Evolutionary conservation across 345 rosid species (phyloP).

Genomic region (Balakata baccata): DNA sequence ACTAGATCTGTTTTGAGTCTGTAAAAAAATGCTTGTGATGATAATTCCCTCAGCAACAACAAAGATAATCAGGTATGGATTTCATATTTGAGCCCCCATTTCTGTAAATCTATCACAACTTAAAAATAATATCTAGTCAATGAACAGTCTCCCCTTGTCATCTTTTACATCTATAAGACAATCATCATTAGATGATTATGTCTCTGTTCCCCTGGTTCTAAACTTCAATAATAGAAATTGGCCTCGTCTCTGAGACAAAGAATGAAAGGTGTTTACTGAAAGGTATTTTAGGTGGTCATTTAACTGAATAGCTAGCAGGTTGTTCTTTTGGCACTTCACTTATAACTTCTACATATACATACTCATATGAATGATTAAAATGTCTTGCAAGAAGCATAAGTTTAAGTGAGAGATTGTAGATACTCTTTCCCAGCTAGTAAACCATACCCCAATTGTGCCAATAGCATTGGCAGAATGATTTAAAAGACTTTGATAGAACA

Average conservation of each 20-base stretch:
- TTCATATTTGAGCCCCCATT: background rate
- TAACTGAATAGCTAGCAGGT: background rate
- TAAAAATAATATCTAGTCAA: background rate
- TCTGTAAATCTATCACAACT: background rate
- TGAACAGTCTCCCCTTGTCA: background rate
- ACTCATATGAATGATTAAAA: background rate
- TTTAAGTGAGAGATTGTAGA: background rate
- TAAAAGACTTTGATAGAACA: background rate
- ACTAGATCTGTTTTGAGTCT: background rate
- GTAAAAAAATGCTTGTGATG: background rate
- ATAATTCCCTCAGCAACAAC: background rate
- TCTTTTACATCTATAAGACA: background rate
- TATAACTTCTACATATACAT: constrained; percentile 2
- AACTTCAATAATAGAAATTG: background rate
- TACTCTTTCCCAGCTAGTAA: background rate
- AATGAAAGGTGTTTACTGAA: background rate
- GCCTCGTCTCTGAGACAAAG: background rate
- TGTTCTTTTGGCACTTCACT: background rate
- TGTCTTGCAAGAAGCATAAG: background rate
- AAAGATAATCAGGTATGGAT: background rate
- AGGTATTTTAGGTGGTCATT: background rate
- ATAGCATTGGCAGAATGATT: background rate
- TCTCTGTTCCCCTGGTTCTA: background rate
- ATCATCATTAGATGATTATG: background rate
- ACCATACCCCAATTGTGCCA: background rate